Base-by-base conservation (phyloP, 345 rosid genomes). In the Camelina hispida region DNA sequence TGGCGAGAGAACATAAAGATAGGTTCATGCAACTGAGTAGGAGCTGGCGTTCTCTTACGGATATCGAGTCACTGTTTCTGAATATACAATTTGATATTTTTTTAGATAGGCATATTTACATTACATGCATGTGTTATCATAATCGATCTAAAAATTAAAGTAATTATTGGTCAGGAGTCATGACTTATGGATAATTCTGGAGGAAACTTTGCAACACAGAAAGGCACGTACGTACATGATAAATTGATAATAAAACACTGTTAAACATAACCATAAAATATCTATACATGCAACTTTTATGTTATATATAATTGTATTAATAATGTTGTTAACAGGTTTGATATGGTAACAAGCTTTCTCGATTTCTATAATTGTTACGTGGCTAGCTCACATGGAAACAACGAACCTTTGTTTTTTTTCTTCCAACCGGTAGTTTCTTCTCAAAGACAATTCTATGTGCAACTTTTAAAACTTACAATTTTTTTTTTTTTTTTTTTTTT, bases 1-100 rank as follows among this genome's bases (percentile, higher is more conserved):
- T 73, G 78, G 78, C 78, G 10, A 56, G 6, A 44, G 12, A 34
- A 64, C 11, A 55, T 14, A 16, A 55, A 64, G 78, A 55, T 22
- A 32, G 28, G 38, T 42, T 44, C 71, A 73, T 65, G 78, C 71
- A 73, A 32, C 0, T 15, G 48, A 55, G 71, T 32, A 55, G 70
- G 71, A 73, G 71, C 13, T 64, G 65, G 53, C 58, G 25, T 43
- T 55, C 17, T 61, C 70, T 23, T 44, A 47, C 15, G 30, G 46
- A 32, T n/a, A 46, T 34, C 0, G 23, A 70, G 35, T 70, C 66
- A 70, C 17, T 6, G 34, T 57, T 32, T 58, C 23, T 15, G 5
- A 30, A 18, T 30, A 18, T 44, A 42, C 13, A 25, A 25, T 57
- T 44, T n/a, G 9, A 46, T 56, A 28, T 28, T 55, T 15, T 46